Base-by-base conservation (phyloP, 2,329 filamentous ascomycete species). In the Hypoxylon rubiginosum region DNA sequence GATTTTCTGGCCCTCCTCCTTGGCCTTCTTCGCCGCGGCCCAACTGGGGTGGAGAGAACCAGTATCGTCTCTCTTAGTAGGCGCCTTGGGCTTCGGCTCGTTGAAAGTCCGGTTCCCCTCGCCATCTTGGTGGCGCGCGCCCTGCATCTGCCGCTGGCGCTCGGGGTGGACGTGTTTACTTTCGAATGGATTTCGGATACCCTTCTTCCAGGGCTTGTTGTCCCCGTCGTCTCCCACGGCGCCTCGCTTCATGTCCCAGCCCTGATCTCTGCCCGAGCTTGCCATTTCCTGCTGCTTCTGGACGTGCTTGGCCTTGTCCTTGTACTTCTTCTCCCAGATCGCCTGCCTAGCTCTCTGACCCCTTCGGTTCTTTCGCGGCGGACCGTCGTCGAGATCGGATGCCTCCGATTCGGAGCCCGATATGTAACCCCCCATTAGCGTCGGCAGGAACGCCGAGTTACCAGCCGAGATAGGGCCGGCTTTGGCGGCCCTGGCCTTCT, bases 261-360 rank as follows among this genome's bases (percentile, higher is more conserved):
- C 86, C 9, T 81, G 74, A 52, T 87, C 85, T 39, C 83, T 74
- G 7, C 79, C 75, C 10, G 45, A 15, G 5, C 68, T 55, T 5
- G 49, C 79, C 58, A 77, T 72, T 50, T 78, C 77, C 64, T 83
- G 77, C 54, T 75, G 59, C 62, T 83, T 77, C 46, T 75, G 61
- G n/a, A 76, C 64, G 73, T 94, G 92, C 71, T 90, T 91, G 1
- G 92, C 93, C 67, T 86, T 84, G 13, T 85, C 83, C 53, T 92
- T 92, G 76, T 85, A 95, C 75, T 94, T 95, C 81, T 92, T 90
- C 81, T 95, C 92, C 83, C 89, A 92, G 63, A 96, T 91, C 24
- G 89, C 87, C 75, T 92, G 91, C 8, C 92, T 87, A n/a, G 91
- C 91, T 46, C 89, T 86, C 79, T 97, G 92, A 3, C 92, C 92